Conservation (phyloP, 2,329 filamentous ascomycete species). For the Penicillium sp. region DNA sequence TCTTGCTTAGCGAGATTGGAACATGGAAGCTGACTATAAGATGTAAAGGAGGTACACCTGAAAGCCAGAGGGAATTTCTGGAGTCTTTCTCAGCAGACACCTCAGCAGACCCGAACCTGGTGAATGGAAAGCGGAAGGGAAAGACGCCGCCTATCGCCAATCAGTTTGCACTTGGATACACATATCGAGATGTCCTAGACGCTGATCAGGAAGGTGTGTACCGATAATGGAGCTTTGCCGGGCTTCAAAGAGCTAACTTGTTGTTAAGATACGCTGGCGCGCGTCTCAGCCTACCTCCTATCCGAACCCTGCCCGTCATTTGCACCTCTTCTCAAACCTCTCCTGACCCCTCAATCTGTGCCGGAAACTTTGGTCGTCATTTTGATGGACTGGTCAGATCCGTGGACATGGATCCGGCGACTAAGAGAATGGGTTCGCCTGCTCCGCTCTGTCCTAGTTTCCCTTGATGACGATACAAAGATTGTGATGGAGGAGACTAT, state of each 20-base stretch:
- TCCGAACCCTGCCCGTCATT: slow-evolving; percentile 83
- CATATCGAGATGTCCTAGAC: slow-evolving; percentile 91
- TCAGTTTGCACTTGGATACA: slow-evolving; percentile 89
- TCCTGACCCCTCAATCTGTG: slow-evolving; percentile 80
- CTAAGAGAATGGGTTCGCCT: slow-evolving; percentile 87
- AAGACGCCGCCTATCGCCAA: slow-evolving; percentile 81
- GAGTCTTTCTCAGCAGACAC: slow-evolving; percentile 55
- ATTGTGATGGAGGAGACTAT: slow-evolving; percentile 86
- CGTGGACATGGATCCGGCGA: slow-evolving; percentile 88
- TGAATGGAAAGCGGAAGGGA: slow-evolving; percentile 49
- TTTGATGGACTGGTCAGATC: slow-evolving; percentile 92
- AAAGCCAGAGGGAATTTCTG: slow-evolving; percentile 82
- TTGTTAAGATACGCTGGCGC: slow-evolving; percentile 76
- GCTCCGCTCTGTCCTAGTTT: slow-evolving; percentile 72
- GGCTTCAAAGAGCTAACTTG: not conserved
- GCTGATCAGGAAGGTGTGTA: slow-evolving; percentile 78
- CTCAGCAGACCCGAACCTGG: slow-evolving; percentile 38
- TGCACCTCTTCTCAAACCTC: slow-evolving; percentile 76
- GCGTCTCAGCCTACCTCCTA: slow-evolving; percentile 85
- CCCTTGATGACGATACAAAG: slow-evolving; percentile 73
- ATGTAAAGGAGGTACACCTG: slow-evolving; percentile 71
- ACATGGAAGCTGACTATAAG: not conserved
- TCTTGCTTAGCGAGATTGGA: not conserved
- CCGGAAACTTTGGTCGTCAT: slow-evolving; percentile 86
- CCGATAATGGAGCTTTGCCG: not conserved